Base-by-base conservation (phyloP, 805 yeast genomes). In the Candida ipomoeae region DNA sequence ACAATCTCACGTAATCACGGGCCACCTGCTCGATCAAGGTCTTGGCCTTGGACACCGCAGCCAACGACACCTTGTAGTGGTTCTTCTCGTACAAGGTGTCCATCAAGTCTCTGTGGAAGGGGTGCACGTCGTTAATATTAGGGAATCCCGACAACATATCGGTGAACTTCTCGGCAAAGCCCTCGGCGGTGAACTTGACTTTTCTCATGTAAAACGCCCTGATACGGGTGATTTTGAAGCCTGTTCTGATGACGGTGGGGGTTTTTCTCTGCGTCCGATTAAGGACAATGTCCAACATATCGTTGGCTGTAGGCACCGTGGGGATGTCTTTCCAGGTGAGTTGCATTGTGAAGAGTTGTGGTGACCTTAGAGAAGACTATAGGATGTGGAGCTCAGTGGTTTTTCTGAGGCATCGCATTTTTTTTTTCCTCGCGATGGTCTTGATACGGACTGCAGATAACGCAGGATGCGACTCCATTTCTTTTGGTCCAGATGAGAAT, bases 201-300 rank as follows among this genome's bases (percentile, higher is more conserved):
- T 94, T 94, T 77, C 99, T 84, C 97, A 94, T 92, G 73, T 94
- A 94, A 65, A 94, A 94, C 11, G 97, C 89, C 61, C 99, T 80
- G 63, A 94, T 94, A 79, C 99, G 89, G 62, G 94, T 86, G 68
- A 94, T 92, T 67, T 88, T 86, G 78, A 91, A 94, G 51, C 98
- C 98, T 17, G 96, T 87, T 69, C 99, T 85, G 60, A 94, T 87
- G 50, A 94, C 97, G n/a, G 99, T 94, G 52, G 99, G 99, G 5
- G 99, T 94, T 74, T 94, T 94, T 75, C 99, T 84, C 76, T 94
- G 99, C 1, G 99, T 94, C 67, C 97, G 81, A 79, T 94, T 94
- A 58, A 94, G 86, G 55, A 94, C 96, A 57, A 94, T 89, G 73
- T 94, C 99, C 82, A 94, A 78, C 79, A 91, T 78, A 73, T 94